phyloP scores from a whole-genome alignment of 805 yeast species.

The Lachancea fermentati region DNA sequence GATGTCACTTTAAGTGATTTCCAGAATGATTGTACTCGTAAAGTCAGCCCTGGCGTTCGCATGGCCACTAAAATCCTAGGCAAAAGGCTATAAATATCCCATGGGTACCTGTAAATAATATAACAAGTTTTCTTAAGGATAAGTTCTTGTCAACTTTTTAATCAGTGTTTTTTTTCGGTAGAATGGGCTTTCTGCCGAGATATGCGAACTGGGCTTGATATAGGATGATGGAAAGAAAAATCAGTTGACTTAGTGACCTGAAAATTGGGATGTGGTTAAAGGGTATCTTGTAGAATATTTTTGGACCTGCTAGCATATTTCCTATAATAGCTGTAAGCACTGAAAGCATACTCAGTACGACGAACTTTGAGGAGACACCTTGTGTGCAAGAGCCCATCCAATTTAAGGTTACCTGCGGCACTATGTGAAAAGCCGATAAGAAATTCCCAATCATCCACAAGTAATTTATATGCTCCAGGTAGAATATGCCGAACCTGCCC shows the following conservation, averaged over 20 bases:
- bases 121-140: not conserved
- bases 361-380: constrained; percentile 27
- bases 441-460: constrained; percentile 35
- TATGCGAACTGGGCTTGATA: constrained; percentile 28
- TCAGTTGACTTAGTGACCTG: constrained; percentile 14
- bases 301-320: not conserved
- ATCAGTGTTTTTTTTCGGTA: constrained; percentile 15
- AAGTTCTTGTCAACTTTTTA: not conserved
- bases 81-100: constrained; percentile 43
- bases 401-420: constrained; percentile 40
- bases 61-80: constrained; percentile 62
- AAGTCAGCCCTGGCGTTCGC: constrained; percentile 56
- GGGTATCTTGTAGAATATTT: constrained; percentile 17
- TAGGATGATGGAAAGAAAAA: constrained; percentile 15
- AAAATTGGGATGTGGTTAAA: constrained; percentile 22
- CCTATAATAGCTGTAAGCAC: constrained; percentile 8
- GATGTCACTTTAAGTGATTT: constrained; percentile 58
- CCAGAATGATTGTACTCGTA: constrained; percentile 50
- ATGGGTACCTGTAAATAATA: too few relatives aligned
- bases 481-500: constrained; percentile 31
- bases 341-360: constrained; percentile 12
- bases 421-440: constrained; percentile 22
- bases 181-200: constrained; percentile 15
- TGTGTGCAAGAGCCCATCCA: constrained; percentile 33
- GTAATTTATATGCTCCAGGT: constrained; percentile 39